Percentiles rank a stretch among this genome's conserved stretches.
phyloP scores from a whole-genome alignment of 192 early-diverging fungal species.

The Coemansia sp. region DNA sequence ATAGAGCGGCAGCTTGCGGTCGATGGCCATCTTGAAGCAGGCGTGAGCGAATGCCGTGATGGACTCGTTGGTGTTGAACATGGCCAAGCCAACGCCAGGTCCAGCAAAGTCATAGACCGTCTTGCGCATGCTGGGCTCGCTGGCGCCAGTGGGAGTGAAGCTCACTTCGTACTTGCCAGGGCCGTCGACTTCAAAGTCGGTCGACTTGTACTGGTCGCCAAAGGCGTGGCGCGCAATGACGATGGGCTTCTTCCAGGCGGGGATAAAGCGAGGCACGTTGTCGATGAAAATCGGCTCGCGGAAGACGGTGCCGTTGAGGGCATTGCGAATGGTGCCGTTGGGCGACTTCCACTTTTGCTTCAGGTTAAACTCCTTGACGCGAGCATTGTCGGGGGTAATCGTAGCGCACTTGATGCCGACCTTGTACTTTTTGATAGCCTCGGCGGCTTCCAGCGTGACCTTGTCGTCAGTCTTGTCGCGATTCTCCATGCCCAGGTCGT shows the following conservation, averaged over 20 bases:
- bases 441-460: slow-evolving; percentile 94
- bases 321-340: slow-evolving; percentile 97
- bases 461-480: slow-evolving; percentile 94
- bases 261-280: slow-evolving; percentile 90
- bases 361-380: slow-evolving; percentile 94
- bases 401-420: slow-evolving; percentile 99
- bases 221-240: slow-evolving; percentile 96
- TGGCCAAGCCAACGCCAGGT: slow-evolving; percentile 91
- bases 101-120: slow-evolving; percentile 86
- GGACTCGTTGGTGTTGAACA: slow-evolving; percentile 95
- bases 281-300: slow-evolving; percentile 95
- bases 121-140: slow-evolving; percentile 61
- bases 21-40: slow-evolving; percentile 93
- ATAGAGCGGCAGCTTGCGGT: slow-evolving; percentile 91
- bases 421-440: slow-evolving; percentile 97
- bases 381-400: slow-evolving; percentile 95
- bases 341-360: slow-evolving; percentile 99
- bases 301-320: slow-evolving; percentile 97
- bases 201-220: slow-evolving; percentile 98
- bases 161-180: slow-evolving; percentile 90
- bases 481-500: slow-evolving; percentile 90
- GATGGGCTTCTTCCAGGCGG: slow-evolving; percentile 95
- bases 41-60: slow-evolving; percentile 94
- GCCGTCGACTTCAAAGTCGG: slow-evolving; percentile 91
- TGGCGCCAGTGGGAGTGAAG: slow-evolving; percentile 87